A percentile compares a stretch with the other conserved stretches of the same genome.
Evolutionary conservation across 805 yeast species (phyloP).

Genomic region (Metschnikowia kofuensis): DNA sequence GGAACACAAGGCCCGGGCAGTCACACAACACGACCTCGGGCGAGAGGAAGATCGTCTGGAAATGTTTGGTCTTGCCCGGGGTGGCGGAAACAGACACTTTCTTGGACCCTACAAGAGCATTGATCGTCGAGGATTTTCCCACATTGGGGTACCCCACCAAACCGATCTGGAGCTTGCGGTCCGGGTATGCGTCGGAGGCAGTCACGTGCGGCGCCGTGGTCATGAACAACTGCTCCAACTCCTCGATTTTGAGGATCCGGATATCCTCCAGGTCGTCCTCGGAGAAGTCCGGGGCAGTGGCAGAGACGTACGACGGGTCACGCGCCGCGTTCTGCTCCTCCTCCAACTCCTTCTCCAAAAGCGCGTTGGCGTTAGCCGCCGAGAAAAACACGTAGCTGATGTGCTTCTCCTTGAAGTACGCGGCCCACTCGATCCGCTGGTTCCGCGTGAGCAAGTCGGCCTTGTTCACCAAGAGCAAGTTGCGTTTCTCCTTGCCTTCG

Average conservation of each 20-base stretch:
- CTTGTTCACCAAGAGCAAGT: conserved; percentile 83
- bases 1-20: conserved; percentile 99
- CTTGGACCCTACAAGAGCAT: conserved; percentile 93
- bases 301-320: conserved; percentile 12
- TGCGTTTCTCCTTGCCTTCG: conserved; percentile 53
- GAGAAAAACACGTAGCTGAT: conserved; percentile 90
- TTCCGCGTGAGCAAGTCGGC: conserved; percentile 79
- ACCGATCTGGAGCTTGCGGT: conserved; percentile 77
- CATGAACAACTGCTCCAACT: conserved; percentile 77
- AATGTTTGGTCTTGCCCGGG: conserved; percentile 98
- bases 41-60: conserved; percentile 89
- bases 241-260: conserved; percentile 74
- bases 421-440: conserved; percentile 87
- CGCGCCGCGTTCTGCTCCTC: conserved; percentile 32
- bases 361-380: conserved; percentile 79
- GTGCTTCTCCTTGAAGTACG: conserved; percentile 63
- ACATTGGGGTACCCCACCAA: conserved; percentile 95
- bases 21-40: conserved; percentile 87
- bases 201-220: conserved; percentile 71
- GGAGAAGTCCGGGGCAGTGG: conserved; percentile 4
- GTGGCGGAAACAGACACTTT: conserved; percentile 98
- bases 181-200: conserved; percentile 53
- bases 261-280: conserved; percentile 34
- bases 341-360: conserved; percentile 60
- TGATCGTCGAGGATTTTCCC: conserved; percentile 96